Evolutionary conservation across 768 basidiomycete species (phyloP).

Genomic region (Crepidotus variabilis): DNA sequence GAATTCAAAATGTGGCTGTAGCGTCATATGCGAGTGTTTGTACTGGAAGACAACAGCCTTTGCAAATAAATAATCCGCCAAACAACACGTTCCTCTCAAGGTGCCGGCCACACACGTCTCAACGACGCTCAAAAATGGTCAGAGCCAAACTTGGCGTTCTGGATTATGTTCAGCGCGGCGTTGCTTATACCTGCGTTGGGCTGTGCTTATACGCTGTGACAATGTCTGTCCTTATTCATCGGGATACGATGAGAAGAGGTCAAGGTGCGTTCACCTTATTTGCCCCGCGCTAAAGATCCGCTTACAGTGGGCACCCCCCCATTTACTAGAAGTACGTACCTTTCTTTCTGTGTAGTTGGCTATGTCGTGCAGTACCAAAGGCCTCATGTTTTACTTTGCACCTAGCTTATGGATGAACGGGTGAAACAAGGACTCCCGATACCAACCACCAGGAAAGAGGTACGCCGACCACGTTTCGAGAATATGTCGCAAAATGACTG

Average conservation of each 20-base stretch:
- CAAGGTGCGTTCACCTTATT: conserved; percentile 40
- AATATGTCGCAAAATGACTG: too few relatives aligned
- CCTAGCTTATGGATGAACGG: conserved; percentile 30
- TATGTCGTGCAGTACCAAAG: background rate
- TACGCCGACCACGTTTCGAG: conserved; percentile 13
- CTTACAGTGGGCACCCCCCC: conserved; percentile 8
- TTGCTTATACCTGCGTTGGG: conserved; percentile 51
- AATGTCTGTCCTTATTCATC: conserved; percentile 49
- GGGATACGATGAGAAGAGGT: conserved; percentile 48
- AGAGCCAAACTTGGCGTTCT: conserved; percentile 19
- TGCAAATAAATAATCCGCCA: background rate
- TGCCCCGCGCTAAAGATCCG: background rate
- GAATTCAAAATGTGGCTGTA: too few relatives aligned
- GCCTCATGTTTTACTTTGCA: background rate
- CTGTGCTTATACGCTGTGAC: conserved; percentile 50
- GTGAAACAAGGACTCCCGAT: conserved; percentile 23
- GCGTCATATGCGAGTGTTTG: background rate
- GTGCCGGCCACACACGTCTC: background rate
- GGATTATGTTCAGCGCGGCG: conserved; percentile 50
- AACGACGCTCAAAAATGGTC: conserved; percentile 3
- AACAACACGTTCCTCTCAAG: background rate
- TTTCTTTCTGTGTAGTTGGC: background rate
- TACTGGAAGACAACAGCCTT: background rate
- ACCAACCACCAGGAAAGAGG: conserved; percentile 25
- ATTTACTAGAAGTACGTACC: conserved; percentile 28